Evolutionary conservation across 2,329 filamentous ascomycete species (phyloP).

Genomic region (Pleomassaria siparia): DNA sequence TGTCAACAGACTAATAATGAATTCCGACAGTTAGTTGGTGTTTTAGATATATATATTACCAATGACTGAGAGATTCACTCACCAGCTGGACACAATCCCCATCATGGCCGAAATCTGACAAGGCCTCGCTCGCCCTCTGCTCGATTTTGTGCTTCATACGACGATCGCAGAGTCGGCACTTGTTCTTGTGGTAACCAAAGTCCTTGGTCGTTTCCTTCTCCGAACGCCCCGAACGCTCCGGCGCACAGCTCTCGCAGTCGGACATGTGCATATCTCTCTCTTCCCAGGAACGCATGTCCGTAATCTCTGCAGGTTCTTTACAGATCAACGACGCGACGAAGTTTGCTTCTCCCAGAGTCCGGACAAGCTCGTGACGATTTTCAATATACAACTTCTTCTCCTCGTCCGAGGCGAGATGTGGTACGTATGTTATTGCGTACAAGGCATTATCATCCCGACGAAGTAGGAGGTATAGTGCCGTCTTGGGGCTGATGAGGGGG

Average conservation of each 20-base stretch:
- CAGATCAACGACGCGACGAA: slow-evolving; percentile 25
- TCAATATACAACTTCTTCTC: slow-evolving; percentile 15
- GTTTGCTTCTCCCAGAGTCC: slow-evolving; percentile 15
- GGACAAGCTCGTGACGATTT: slow-evolving; percentile 13
- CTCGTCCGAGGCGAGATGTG: slow-evolving; percentile 16
- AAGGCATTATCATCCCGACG: slow-evolving; percentile 15
- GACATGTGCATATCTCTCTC: slow-evolving; percentile 17
- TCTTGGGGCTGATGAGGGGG: slow-evolving; percentile 16
- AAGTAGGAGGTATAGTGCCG: slow-evolving; percentile 22
- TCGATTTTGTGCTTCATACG: slow-evolving; percentile 35
- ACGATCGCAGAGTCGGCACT: slow-evolving; percentile 33
- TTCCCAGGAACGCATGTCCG: slow-evolving; percentile 27
- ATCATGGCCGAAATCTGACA: slow-evolving; percentile 11
- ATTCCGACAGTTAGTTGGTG: background rate
- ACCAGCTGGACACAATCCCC: slow-evolving; percentile 26
- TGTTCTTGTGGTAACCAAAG: slow-evolving; percentile 24
- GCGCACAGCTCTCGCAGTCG: slow-evolving; percentile 1
- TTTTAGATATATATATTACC: too few species aligned
- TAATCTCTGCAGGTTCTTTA: slow-evolving; percentile 30
- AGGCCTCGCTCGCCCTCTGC: slow-evolving; percentile 17
- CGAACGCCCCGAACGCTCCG: background rate
- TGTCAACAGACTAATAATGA: slow-evolving; percentile 20
- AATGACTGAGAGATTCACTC: slow-evolving; percentile 4
- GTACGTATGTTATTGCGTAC: slow-evolving; percentile 27
- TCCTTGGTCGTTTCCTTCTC: slow-evolving; percentile 11